Percentiles rank a stretch among this genome's conserved stretches.
These are phyloP conservation scores for Lactarius akahatsu DNA, from an alignment of 768 basidiomycete genomes.

Conservation along the genomic window DNA sequence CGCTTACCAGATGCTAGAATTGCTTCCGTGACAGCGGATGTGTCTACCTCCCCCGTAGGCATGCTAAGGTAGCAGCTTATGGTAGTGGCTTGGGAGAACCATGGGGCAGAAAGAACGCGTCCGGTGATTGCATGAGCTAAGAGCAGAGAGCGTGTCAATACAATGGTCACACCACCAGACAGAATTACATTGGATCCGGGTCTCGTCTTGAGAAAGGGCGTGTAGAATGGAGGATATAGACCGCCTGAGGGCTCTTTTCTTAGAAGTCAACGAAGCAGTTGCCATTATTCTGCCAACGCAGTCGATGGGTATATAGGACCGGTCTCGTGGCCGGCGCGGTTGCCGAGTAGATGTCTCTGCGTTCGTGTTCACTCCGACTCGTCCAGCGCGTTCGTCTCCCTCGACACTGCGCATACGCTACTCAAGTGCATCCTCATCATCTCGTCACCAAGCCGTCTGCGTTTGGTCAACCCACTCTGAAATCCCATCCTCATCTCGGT, in stretches of 20 bases:
- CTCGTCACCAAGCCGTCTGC: slow-evolving; percentile 38
- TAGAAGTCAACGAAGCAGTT: slow-evolving; percentile 30
- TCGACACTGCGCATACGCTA: slow-evolving; percentile 12
- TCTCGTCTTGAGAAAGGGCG: slow-evolving; percentile 42
- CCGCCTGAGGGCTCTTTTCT: slow-evolving; percentile 59
- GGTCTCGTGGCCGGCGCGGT: neutral
- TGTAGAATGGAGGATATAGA: slow-evolving; percentile 46
- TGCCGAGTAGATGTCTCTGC: slow-evolving; percentile 6
- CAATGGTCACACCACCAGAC: slow-evolving; percentile 9
- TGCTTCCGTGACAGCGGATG: slow-evolving; percentile 47
- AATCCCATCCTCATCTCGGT: slow-evolving; percentile 47
- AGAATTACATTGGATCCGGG: slow-evolving; percentile 61
- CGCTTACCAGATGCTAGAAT: slow-evolving; percentile 56
- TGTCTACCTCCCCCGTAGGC: slow-evolving; percentile 70
- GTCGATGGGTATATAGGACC: neutral
- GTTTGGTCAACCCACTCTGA: slow-evolving; percentile 44
- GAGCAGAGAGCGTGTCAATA: neutral
- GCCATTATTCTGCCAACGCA: neutral
- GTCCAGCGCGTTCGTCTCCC: neutral
- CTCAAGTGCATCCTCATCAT: slow-evolving; percentile 17
- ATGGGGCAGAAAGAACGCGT: slow-evolving; percentile 49
- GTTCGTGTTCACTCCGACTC: slow-evolving; percentile 2
- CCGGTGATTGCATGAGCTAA: slow-evolving; percentile 49
- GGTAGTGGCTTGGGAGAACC: slow-evolving; percentile 48
- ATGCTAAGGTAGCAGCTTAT: slow-evolving; percentile 81